These are phyloP conservation scores for Plenodomus lindquistii DNA, from an alignment of 2,329 filamentous ascomycete species.

Conservation along the genomic window DNA sequence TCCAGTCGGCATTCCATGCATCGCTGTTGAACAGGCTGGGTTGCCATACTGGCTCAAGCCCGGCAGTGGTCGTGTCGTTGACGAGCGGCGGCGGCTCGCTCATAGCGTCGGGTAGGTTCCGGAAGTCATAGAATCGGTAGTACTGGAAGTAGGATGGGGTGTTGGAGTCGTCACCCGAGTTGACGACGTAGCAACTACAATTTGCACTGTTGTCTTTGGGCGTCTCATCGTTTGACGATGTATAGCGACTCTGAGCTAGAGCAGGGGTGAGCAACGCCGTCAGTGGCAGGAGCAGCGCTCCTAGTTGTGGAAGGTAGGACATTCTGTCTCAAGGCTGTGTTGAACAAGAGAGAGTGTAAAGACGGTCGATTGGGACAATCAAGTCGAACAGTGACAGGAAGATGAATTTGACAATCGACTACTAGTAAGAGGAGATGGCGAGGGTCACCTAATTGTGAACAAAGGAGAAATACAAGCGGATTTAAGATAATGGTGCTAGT, in stretches of 20 bases:
- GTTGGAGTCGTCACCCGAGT: slow-evolving; percentile 44
- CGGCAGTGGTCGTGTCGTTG: slow-evolving; percentile 26
- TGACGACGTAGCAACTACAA: slow-evolving; percentile 55
- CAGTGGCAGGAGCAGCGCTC: slow-evolving; percentile 31
- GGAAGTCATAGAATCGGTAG: slow-evolving; percentile 58
- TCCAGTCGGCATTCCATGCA: slow-evolving; percentile 42
- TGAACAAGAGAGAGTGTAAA: not conserved
- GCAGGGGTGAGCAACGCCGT: slow-evolving; percentile 26
- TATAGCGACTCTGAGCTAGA: slow-evolving; percentile 30
- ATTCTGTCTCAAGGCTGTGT: slow-evolving; percentile 8
- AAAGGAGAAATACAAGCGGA: not conserved
- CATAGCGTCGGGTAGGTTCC: slow-evolving; percentile 43
- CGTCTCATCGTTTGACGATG: slow-evolving; percentile 29
- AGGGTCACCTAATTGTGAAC: slow-evolving; percentile 13
- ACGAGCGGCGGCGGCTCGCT: slow-evolving; percentile 27
- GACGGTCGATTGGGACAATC: slow-evolving; percentile 1
- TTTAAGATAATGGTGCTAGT: not conserved
- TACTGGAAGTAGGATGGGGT: slow-evolving; percentile 53
- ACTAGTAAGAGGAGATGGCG: slow-evolving; percentile 10
- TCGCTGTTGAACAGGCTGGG: slow-evolving; percentile 46
- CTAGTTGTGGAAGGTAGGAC: slow-evolving; percentile 20
- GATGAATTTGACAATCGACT: slow-evolving; percentile 5
- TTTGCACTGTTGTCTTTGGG: slow-evolving; percentile 41
- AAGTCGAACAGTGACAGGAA: slow-evolving; percentile 6
- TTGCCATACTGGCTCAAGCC: slow-evolving; percentile 30